Evolutionary conservation across 129 eudicot species (phyloP), one percentile per base, ranked within the genome.

Genomic region (Scalesia atractyloides): DNA sequence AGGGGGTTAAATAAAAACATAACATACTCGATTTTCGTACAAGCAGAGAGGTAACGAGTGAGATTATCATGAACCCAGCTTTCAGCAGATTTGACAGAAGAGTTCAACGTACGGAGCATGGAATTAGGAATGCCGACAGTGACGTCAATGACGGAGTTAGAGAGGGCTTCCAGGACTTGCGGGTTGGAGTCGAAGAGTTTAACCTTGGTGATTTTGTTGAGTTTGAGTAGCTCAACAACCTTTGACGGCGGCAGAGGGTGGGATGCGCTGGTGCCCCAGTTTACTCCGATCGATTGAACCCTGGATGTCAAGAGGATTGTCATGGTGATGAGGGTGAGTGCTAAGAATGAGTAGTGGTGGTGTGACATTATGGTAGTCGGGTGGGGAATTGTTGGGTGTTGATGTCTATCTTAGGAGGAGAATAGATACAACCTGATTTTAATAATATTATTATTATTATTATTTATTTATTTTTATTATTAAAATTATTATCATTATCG

Each of bases 41-140:
- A 84, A 41, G 46, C 11, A 9, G 66, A 26, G 8, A 60, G 43
- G 41, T 60, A 93, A 20, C 98, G 95, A 69, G 97, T 87, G 39
- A 93, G 84, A 70, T 93, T 89, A 74, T 93, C 92, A 51, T 93
- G 98, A 48, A 93, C 97, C 97, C 97, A 93, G 44, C 78, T 82
- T 67, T 81, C 77, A 64, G 97, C 98, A 9, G 91, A 90, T 79
- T 87, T 93, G 26, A 81, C 11, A 11, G 98, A 93, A 7, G 91
- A 66, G 76, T 93, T 93, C 24, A 93, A 70, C 22, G 80, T 17
- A 13, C 64, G 86, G 52, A 93, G 95, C 90, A 89, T 73, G 9
- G 83, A 82, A 75, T 93, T 93, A 5, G 98, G 97, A 70, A 93
- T 80, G 79, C 92, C 91, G 62, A 93, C 85, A 9, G 90, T 86